Percentiles rank a stretch among this genome's conserved stretches.
These are phyloP conservation scores for Pleurotus pulmonarius DNA, from an alignment of 768 basidiomycete species.

Conservation along the genomic window DNA sequence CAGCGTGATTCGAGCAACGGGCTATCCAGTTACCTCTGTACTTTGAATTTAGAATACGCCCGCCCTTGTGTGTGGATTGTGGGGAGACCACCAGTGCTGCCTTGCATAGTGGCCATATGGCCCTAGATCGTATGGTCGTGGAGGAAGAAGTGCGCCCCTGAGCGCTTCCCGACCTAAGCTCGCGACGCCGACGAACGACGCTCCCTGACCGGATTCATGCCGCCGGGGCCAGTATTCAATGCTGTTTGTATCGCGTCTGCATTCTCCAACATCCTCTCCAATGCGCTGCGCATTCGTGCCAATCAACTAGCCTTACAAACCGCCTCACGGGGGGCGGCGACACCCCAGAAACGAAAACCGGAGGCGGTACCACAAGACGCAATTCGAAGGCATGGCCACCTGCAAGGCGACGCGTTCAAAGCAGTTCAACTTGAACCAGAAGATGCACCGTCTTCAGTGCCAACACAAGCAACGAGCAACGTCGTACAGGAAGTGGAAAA, in stretches of 20 bases:
- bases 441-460: too few relatives aligned
- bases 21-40: neutral
- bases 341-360: neutral
- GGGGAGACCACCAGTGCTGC: neutral
- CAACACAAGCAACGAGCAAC: too few relatives aligned
- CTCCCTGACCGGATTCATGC: conserved; percentile 40
- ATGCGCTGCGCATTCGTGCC: conserved; percentile 59
- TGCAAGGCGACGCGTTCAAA: neutral
- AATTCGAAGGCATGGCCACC: neutral
- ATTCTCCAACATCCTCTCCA: conserved; percentile 53
- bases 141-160: neutral
- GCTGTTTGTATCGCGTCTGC: conserved; percentile 68
- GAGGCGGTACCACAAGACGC: neutral
- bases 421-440: too few relatives aligned
- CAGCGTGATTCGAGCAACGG: neutral
- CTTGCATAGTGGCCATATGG: neutral
- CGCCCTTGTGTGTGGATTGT: neutral
- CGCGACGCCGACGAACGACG: neutral
- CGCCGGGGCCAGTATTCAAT: conserved; percentile 66
- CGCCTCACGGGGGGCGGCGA: conserved; percentile 13
- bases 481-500: too few relatives aligned
- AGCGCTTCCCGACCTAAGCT: neutral
- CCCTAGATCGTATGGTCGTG: too few relatives aligned
- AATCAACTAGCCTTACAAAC: conserved; percentile 25
- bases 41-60: neutral